Evolutionary conservation across 2,329 filamentous ascomycete species (phyloP), one percentile per base, ranked within the genome.

Genomic region (Trichophaea hybrida): DNA sequence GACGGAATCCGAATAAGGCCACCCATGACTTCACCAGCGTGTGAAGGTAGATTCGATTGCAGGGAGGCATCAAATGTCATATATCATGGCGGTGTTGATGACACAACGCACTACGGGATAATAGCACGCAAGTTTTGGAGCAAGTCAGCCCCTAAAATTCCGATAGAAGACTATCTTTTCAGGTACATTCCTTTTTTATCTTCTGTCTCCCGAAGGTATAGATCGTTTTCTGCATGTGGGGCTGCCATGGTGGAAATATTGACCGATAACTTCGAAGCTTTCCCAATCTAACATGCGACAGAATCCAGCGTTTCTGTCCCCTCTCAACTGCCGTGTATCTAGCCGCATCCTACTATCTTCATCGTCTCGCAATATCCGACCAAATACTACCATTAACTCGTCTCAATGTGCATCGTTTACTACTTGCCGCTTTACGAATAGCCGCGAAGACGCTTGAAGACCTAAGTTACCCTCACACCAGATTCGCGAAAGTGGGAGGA

Each of bases 391-490:
- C 84, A 0, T 85, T 95, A 6, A 94, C 89, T 2, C 78, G 80
- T 59, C 80, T 88, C 59, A 97, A 94, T 64, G 85, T 88, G 62
- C 91, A 98, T 71, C 82, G 93, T 1, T 75, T 97, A 6, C 77
- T 94, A 35, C 78, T 98, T 13, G 90, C 88, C 0, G 87, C 86
- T 5, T 76, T 96, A 57, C 77, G 90, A 38, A 86, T 96, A 2
- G 89, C 91, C 12, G 93, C 90, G 80, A 98, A 97, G 74, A 87
- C 88, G 0, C 75, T 96, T n/a, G 91, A 98, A 72, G 91, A 97
- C 71, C 78, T 91, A 57, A 86, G 84, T 67, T 95, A 94, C 73
- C 81, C 87, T 6, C 91, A 96, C 73, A 78, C 78, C 61, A 85
- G 88, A 58, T 83, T 96, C 65, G 84, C 91, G 15, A 85, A 84